Base-by-base conservation (phyloP, 768 basidiomycete species). In the Collybiopsis luxurians region DNA sequence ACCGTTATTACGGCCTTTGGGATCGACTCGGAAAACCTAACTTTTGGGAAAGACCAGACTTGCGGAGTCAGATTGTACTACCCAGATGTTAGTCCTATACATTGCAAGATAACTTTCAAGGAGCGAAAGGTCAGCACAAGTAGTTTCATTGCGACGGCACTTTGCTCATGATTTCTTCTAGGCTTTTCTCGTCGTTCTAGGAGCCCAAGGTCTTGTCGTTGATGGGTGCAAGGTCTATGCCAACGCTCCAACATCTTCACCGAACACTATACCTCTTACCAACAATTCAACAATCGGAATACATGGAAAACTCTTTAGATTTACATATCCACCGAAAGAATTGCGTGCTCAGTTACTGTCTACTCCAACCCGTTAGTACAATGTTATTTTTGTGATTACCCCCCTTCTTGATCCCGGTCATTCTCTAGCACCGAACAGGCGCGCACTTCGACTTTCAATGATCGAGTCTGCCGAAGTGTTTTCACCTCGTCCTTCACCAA, bases 61-160 rank as follows among this genome's bases (percentile, higher is more conserved):
- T 90, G 89, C 65, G 79, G 83, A 59, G 82, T 91, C 19, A 74
- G 89, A 40, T 71, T 91, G 36, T 90, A 89, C 67, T 90, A 90
- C 64, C 71, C 78, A 1, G 77, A 80, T 42, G 80, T 90, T 52
- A 82, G 79, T 39, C 71, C 78, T 3, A 59, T 89, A 0, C 89
- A 91, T 63, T 86, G 85, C 60, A 86, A 82, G 63, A 77, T 90
- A 40, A 69, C 84, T 11, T 89, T 90, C 63, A 78, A 86, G 54
- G 83, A 87, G 23, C 75, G 77, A 46, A 87, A 87, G 74, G 86
- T 83, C 39, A 15, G 75, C 62, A n/a, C n/a, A n/a, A n/a, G n/a
- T n/a, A n/a, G n/a, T n/a, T n/a, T n/a, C n/a, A 28, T 9, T 19
- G 19, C 47, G 17, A 21, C 6, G 48, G 38, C 39, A 23, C 36